A percentile compares a stretch with the other conserved stretches of the same genome.
Conservation (phyloP, 163 green algal species). For the Scenedesmus sp. region DNA sequence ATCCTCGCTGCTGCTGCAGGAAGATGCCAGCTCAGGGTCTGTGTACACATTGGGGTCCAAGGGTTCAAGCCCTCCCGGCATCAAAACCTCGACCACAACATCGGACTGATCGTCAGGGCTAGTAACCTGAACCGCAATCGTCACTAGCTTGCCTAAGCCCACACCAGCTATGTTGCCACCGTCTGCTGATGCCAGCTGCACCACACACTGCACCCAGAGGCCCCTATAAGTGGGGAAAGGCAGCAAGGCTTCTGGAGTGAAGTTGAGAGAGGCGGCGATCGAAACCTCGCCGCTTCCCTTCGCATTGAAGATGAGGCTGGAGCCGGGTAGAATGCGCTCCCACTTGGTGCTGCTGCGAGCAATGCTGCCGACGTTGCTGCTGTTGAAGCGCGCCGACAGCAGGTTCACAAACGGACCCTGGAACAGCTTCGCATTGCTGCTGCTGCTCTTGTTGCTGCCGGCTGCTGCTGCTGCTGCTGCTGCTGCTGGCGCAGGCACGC, state of each 20-base stretch:
- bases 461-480: neutral
- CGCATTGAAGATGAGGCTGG: slow-evolving; percentile 55
- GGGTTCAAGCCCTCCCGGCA: slow-evolving; percentile 72
- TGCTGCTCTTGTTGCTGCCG: slow-evolving; percentile 5
- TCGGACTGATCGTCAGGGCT: slow-evolving; percentile 45
- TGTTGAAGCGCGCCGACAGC: slow-evolving; percentile 47
- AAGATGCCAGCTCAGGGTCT: slow-evolving; percentile 12
- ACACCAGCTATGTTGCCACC: slow-evolving; percentile 36
- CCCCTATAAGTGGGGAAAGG: slow-evolving; percentile 70
- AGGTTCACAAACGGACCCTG: slow-evolving; percentile 23
- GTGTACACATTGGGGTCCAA: slow-evolving; percentile 67
- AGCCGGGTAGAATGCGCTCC: neutral
- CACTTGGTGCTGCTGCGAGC: slow-evolving; percentile 11
- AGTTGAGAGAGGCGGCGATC: slow-evolving; percentile 62
- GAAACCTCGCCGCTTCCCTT: slow-evolving; percentile 64
- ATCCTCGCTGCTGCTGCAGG: slow-evolving; percentile 40
- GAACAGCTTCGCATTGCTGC: slow-evolving; percentile 3
- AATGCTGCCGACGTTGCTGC: slow-evolving; percentile 20
- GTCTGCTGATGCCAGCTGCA: slow-evolving; percentile 44
- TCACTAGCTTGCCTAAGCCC: slow-evolving; percentile 49
- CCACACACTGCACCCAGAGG: slow-evolving; percentile 63
- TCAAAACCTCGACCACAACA: slow-evolving; percentile 59
- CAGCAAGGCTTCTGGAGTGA: slow-evolving; percentile 61
- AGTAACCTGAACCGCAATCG: slow-evolving; percentile 25
- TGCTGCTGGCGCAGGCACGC: neutral